phyloP scores from a whole-genome alignment of 108 stramenopile species.

The Nannochloropsis oceanica region DNA sequence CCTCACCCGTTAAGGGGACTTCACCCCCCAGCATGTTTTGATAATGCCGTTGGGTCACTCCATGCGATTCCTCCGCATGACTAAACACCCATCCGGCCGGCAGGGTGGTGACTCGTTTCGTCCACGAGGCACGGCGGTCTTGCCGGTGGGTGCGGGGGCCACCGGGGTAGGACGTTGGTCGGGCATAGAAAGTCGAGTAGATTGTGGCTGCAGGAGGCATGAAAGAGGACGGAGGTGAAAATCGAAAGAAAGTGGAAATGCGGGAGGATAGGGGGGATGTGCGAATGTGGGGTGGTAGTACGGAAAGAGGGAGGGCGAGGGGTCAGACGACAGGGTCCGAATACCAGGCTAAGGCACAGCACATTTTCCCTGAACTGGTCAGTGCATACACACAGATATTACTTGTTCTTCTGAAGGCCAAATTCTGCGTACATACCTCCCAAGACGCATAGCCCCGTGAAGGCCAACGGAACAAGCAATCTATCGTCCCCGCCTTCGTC shows the following conservation, averaged over 20 bases:
- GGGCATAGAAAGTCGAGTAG: background rate
- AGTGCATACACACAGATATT: background rate
- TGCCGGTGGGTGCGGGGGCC: constrained; percentile 2
- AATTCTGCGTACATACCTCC: background rate
- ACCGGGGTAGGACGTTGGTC: constrained; percentile 4
- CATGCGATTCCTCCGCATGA: constrained; percentile 22
- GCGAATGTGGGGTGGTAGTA: background rate
- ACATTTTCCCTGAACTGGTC: background rate
- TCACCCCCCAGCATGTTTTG: background rate
- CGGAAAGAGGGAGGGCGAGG: background rate
- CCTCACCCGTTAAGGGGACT: constrained; percentile 19
- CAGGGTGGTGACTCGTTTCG: background rate
- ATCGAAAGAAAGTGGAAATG: background rate
- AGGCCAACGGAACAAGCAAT: background rate
- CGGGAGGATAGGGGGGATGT: background rate
- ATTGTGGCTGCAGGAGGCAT: background rate
- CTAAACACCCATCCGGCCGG: constrained; percentile 22
- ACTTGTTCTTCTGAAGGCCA: too few relatives aligned
- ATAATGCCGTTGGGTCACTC: constrained; percentile 2
- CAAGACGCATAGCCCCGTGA: background rate
- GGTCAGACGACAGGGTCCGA: background rate
- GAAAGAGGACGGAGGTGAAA: background rate
- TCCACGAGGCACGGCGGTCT: constrained; percentile 20
- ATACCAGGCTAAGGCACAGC: background rate
- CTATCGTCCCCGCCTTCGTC: background rate